Evolutionary conservation across 106 monocot species (phyloP).

Genomic region (Chionographis japonica): DNA sequence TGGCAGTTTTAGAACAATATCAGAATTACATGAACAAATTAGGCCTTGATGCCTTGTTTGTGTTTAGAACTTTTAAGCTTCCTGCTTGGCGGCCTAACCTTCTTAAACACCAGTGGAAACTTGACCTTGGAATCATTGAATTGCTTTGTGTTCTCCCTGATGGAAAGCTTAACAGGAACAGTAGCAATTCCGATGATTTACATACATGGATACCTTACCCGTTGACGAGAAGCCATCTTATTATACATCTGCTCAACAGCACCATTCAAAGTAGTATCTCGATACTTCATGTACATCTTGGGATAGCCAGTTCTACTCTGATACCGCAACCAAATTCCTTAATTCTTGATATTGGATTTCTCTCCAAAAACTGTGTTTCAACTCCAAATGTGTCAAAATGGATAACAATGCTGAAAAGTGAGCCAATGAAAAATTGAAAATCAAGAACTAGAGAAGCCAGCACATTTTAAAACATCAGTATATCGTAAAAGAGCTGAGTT

Average conservation of each 20-base stretch:
- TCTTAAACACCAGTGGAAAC: slow-evolving; percentile 46
- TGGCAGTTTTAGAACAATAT: too few species aligned
- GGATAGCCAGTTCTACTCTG: slow-evolving; percentile 59
- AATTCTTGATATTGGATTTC: slow-evolving; percentile 55
- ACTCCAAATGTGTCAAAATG: too few species aligned
- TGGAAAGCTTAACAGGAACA: slow-evolving; percentile 37
- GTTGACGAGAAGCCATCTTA: slow-evolving; percentile 62
- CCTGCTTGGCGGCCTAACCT: slow-evolving; percentile 44
- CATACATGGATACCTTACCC: slow-evolving; percentile 50
- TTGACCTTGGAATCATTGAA: slow-evolving; percentile 49
- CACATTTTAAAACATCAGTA: too few species aligned
- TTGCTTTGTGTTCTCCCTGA: slow-evolving; percentile 59
- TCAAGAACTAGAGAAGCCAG: too few species aligned
- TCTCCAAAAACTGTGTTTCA: slow-evolving; percentile 40
- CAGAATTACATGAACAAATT: slow-evolving; percentile 42
- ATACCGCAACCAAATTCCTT: slow-evolving; percentile 55
- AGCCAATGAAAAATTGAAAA: too few species aligned
- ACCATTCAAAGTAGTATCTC: slow-evolving; percentile 54
- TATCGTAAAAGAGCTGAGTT: too few species aligned
- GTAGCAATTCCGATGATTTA: slow-evolving; percentile 61
- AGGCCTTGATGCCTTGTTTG: slow-evolving; percentile 56
- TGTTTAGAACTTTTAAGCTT: slow-evolving; percentile 33
- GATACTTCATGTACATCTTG: slow-evolving; percentile 58
- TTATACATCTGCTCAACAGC: slow-evolving; percentile 59
- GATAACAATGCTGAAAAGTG: too few species aligned